Evolutionary conservation across 2,329 filamentous ascomycete species (phyloP).

Genomic region (Hyphodiscus sp.): DNA sequence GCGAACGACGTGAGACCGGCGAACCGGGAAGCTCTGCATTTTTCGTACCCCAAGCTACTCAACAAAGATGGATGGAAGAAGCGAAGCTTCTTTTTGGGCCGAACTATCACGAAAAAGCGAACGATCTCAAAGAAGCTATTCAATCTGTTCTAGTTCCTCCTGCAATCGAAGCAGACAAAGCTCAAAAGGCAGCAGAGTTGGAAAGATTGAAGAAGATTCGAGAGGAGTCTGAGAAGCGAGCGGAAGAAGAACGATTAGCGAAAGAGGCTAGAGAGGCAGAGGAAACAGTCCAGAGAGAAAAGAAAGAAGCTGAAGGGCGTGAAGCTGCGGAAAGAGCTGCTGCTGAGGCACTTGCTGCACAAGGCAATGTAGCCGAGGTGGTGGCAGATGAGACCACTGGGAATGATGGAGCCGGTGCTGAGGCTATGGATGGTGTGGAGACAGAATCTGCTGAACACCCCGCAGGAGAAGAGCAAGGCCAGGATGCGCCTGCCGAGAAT

Average conservation of each 20-base stretch:
- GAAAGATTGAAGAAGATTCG: conserved; percentile 49
- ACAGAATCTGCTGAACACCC: conserved; percentile 33
- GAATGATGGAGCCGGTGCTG: conserved; percentile 17
- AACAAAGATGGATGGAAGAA: conserved; percentile 81
- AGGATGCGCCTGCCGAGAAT: conserved; percentile 39
- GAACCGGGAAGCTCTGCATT: conserved; percentile 28
- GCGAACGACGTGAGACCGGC: conserved; percentile 19
- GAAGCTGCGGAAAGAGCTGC: conserved; percentile 53
- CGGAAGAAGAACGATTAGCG: conserved; percentile 58
- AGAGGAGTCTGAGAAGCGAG: conserved; percentile 54
- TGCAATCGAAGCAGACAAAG: conserved; percentile 75
- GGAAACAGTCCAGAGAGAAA: conserved; percentile 58
- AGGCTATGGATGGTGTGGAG: conserved; percentile 71
- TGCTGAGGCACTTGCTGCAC: conserved; percentile 42
- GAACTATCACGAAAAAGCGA: conserved; percentile 60
- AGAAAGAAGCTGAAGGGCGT: conserved; percentile 64
- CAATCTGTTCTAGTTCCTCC: conserved; percentile 71
- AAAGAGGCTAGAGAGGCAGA: conserved; percentile 68
- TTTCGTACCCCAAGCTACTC: conserved; percentile 67
- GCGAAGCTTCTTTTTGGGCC: conserved; percentile 76
- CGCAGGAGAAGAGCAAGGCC: conserved; percentile 28
- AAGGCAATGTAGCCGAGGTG: conserved; percentile 41
- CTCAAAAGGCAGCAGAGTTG: conserved; percentile 54
- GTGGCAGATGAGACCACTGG: conserved; percentile 26
- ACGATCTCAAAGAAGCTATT: conserved; percentile 62